These are phyloP conservation scores for Hypsizygus marmoreus DNA, from an alignment of 768 basidiomycete genomes.

Conservation along the genomic window DNA sequence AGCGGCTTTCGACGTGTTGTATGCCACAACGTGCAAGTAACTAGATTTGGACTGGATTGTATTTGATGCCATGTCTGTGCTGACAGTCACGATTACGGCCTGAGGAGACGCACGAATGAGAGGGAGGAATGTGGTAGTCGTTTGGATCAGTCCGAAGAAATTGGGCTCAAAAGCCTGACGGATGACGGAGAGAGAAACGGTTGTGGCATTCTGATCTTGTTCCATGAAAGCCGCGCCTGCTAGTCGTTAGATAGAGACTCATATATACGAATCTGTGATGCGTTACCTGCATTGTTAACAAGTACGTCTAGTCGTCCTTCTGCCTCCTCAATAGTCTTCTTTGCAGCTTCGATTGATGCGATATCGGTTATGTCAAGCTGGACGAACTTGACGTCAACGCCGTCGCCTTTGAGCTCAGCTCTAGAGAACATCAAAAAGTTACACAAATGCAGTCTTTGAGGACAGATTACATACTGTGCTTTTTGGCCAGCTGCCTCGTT, in stretches of 20 bases:
- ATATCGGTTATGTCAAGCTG: slow-evolving; percentile 42
- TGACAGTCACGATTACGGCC: slow-evolving; percentile 43
- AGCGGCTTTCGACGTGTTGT: slow-evolving; percentile 75
- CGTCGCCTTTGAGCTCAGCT: slow-evolving; percentile 18
- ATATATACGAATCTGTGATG: neutral
- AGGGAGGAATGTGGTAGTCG: slow-evolving; percentile 42
- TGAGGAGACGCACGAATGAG: slow-evolving; percentile 36
- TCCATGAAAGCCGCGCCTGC: slow-evolving; percentile 31
- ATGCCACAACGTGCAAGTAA: slow-evolving; percentile 41
- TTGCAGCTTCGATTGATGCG: slow-evolving; percentile 35
- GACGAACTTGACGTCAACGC: slow-evolving; percentile 30
- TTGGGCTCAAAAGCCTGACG: slow-evolving; percentile 43
- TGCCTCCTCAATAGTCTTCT: slow-evolving; percentile 33
- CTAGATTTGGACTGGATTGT: slow-evolving; percentile 31
- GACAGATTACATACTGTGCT: slow-evolving; percentile 36
- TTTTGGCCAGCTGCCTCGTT: slow-evolving; percentile 40
- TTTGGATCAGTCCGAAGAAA: slow-evolving; percentile 45
- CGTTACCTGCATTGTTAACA: slow-evolving; percentile 46
- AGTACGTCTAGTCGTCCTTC: slow-evolving; percentile 47
- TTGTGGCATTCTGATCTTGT: slow-evolving; percentile 34
- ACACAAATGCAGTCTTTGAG: neutral
- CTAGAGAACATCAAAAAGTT: slow-evolving; percentile 8
- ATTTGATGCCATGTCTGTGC: slow-evolving; percentile 49
- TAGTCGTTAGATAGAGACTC: neutral
- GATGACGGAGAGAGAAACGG: slow-evolving; percentile 33